A percentile compares a stretch with the other conserved stretches of the same genome.
Conservation (phyloP, 2,329 filamentous ascomycete species). For the Tolypocladium paradoxum region DNA sequence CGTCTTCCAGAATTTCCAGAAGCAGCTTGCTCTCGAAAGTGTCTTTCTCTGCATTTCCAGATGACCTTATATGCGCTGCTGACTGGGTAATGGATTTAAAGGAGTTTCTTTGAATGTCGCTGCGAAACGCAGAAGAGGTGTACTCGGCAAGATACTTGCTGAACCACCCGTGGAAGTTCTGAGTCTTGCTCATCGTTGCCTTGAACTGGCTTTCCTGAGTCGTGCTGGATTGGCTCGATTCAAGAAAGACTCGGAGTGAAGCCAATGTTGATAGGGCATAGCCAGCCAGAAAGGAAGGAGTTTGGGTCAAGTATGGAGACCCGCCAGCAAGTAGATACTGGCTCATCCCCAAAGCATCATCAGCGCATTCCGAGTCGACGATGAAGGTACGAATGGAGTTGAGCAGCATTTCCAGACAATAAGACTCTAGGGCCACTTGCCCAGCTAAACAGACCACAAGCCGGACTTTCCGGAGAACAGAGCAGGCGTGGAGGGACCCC, state of each 20-base stretch:
- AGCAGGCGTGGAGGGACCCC: slow-evolving; percentile 77
- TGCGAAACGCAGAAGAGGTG: slow-evolving; percentile 39
- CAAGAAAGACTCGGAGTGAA: slow-evolving; percentile 65
- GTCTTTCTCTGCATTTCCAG: slow-evolving; percentile 57
- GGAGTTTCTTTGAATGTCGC: slow-evolving; percentile 36
- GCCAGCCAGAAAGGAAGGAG: slow-evolving; percentile 69
- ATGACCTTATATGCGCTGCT: slow-evolving; percentile 54
- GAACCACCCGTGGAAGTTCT: slow-evolving; percentile 71
- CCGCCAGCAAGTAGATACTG: slow-evolving; percentile 73
- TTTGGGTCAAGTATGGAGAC: slow-evolving; percentile 47
- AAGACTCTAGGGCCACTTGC: slow-evolving; percentile 58
- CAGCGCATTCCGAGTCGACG: slow-evolving; percentile 74
- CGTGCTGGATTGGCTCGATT: slow-evolving; percentile 64
- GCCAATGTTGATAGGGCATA: slow-evolving; percentile 70
- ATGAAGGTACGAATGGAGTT: slow-evolving; percentile 70
- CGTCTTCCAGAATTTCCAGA: slow-evolving; percentile 69
- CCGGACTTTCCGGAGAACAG: slow-evolving; percentile 75
- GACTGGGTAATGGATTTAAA: slow-evolving; percentile 60
- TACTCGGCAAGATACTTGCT: slow-evolving; percentile 56
- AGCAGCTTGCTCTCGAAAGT: slow-evolving; percentile 73
- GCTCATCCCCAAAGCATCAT: slow-evolving; percentile 78
- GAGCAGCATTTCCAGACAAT: slow-evolving; percentile 83
- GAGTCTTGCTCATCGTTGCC: slow-evolving; percentile 64
- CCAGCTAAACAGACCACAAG: slow-evolving; percentile 73
- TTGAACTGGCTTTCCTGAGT: slow-evolving; percentile 78